phyloP scores from a whole-genome alignment of 441 rosid species.

The Monsonia emarginata region DNA sequence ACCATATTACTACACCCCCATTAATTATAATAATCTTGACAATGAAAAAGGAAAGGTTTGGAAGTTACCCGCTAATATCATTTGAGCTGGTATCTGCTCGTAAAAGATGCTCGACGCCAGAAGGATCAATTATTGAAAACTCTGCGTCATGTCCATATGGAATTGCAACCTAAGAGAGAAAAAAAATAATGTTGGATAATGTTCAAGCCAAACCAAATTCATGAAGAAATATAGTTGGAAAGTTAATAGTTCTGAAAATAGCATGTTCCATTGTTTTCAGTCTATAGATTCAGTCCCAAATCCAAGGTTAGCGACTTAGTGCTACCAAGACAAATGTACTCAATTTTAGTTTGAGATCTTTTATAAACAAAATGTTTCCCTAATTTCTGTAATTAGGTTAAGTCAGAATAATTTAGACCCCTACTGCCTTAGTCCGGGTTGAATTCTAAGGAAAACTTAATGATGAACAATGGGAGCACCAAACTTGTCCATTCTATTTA shows the following conservation, averaged over 20 bases:
- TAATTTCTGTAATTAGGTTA: neutral
- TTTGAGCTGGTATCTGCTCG: conserved; percentile 36
- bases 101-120: conserved; percentile 42
- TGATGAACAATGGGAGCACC: neutral
- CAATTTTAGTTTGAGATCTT: neutral
- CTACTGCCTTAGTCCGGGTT: neutral
- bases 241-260: neutral
- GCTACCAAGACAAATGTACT: neutral
- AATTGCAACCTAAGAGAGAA: conserved; percentile 48
- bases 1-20: neutral
- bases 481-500: too few relatives aligned
- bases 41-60: neutral
- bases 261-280: neutral
- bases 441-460: neutral
- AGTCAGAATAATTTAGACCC: neutral
- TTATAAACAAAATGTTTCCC: neutral
- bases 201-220: neutral
- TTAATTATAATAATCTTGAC: too few relatives aligned
- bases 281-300: neutral
- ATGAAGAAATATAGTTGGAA: neutral
- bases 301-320: neutral
- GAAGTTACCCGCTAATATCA: conserved; percentile 50
- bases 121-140: conserved; percentile 47
- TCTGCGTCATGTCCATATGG: conserved; percentile 58
- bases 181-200: neutral